Base-by-base conservation (phyloP, 202 grass and related monocot genomes). In the Zoysia matrella region DNA sequence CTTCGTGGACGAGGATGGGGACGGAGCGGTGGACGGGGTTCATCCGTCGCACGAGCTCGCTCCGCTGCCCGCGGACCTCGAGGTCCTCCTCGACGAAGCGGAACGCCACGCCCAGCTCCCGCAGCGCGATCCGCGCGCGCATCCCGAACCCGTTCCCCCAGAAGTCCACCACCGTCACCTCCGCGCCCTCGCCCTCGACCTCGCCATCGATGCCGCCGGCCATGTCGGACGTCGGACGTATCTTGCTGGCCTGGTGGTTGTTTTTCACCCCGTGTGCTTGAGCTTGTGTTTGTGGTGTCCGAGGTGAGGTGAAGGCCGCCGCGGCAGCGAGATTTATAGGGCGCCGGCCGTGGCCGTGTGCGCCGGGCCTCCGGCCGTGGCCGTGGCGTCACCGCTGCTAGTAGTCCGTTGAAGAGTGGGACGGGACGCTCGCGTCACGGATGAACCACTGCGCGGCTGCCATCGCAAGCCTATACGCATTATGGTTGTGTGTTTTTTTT, bases 121-220 rank as follows among this genome's bases (percentile, higher is more conserved):
- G 41, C 16, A 92, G 40, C 12, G 73, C 47, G 44, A 92, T 69
- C 60, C 54, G 51, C 50, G 55, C 47, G 2, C 75, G 67, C 65
- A 86, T 72, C 16, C 83, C 80, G 41, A 87, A 89, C 9, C 67
- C 69, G 58, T 88, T 92, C 3, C 45, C 55, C 87, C 84, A 89
- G 65, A 63, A 89, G 76, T 77, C 76, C 12, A 92, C 51, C 30
- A 30, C 22, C 22, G 22, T 30, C 22, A 30, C 22, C 67, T 75
- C 47, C 45, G 53, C 15, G 83, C 62, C 14, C 61, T 70, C 61
- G 8, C 30, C 55, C 48, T 18, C 47, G 41, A 11, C 5, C 4
- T 50, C 7, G 49, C 42, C 63, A 52, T 39, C 39, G 7, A 10
- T 1, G 0, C 1, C 6, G 22, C 5, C 4, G 3, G 3, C 3